Base-by-base conservation (phyloP, 2,329 filamentous ascomycete genomes). In the Westerdykella sp. region DNA sequence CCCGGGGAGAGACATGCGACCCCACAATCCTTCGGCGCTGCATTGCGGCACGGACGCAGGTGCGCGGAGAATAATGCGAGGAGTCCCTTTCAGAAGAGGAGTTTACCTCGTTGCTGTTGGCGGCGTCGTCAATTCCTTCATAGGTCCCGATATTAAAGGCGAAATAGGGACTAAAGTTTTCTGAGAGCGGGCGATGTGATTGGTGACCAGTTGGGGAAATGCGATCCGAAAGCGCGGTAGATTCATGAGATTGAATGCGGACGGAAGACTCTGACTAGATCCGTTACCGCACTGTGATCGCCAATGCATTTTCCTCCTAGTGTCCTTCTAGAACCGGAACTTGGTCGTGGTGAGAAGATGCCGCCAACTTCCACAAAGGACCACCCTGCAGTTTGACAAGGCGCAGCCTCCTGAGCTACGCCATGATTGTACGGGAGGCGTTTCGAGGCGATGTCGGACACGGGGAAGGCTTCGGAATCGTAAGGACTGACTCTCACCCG, bases 261-360 rank as follows among this genome's bases (percentile, higher is more conserved):
- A 16, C 40, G 36, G 42, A 45, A 21, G 6, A n/a, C n/a, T n/a
- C 18, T 21, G 37, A 39, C 43, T 41, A 9, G 16, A 18, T 35
- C 21, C 32, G 46, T 31, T 40, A 46, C 48, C 16, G n/a, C 42
- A 47, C 39, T 47, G 43, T 50, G 53, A 60, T 61, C 53, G 47
- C 46, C 48, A 30, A 44, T 48, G 48, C 49, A 48, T 54, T 54
- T 51, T 39, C 44, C 56, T 53, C 53, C 54, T 55, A 47, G 51
- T 47, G 47, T 46, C 45, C 51, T 54, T 57, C 51, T 55, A 55
- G 54, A 59, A 59, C 49, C 38, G 49, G 49, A 47, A 53, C 49
- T 56, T 54, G 42, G 46, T 53, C 51, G 42, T 50, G 43, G 31
- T 34, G 16, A 45, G 46, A 40, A 15, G 32, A 28, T 45, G 45